These are phyloP conservation scores for Colletotrichum melonis DNA, from an alignment of 2,329 filamentous ascomycete genomes.

Conservation along the genomic window DNA sequence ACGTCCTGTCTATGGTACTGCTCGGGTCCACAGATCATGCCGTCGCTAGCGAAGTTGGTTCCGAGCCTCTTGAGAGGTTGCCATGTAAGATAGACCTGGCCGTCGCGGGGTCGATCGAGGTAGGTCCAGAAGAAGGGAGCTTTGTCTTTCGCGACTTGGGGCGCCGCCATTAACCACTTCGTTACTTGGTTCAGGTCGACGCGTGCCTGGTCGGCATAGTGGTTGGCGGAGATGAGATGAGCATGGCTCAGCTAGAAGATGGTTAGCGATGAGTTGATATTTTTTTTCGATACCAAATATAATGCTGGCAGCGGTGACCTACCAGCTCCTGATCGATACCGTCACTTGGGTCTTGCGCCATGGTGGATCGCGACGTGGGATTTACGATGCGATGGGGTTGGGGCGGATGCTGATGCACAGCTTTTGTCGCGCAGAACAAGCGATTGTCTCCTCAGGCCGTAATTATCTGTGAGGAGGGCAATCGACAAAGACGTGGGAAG, in stretches of 20 bases:
- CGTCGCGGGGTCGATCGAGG: slow-evolving; percentile 83
- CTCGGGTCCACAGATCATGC: slow-evolving; percentile 90
- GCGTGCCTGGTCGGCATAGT: slow-evolving; percentile 79
- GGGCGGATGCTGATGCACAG: not conserved
- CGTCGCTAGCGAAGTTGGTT: slow-evolving; percentile 87
- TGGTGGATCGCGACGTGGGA: slow-evolving; percentile 21
- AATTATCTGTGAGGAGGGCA: not conserved
- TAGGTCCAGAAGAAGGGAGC: slow-evolving; percentile 95
- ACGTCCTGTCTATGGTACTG: slow-evolving; percentile 79
- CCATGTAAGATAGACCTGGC: slow-evolving; percentile 88
- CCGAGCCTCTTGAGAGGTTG: slow-evolving; percentile 80
- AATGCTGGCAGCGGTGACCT: not conserved
- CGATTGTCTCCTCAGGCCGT: not conserved
- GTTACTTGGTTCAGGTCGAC: slow-evolving; percentile 82
- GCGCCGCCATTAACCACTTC: slow-evolving; percentile 85
- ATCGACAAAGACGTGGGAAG: not conserved
- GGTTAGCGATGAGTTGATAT: not conserved
- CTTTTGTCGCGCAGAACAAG: not conserved
- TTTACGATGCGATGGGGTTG: not conserved
- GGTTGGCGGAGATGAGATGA: slow-evolving; percentile 86
- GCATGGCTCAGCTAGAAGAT: slow-evolving; percentile 80
- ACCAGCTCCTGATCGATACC: slow-evolving; percentile 37
- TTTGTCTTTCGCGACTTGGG: slow-evolving; percentile 85
- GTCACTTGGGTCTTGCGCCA: slow-evolving; percentile 37
- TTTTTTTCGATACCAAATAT: slow-evolving; percentile 47